Percentiles rank a stretch among this genome's conserved stretches.
Conservation (phyloP, 345 rosid species). For the Eucalyptus sp. region DNA sequence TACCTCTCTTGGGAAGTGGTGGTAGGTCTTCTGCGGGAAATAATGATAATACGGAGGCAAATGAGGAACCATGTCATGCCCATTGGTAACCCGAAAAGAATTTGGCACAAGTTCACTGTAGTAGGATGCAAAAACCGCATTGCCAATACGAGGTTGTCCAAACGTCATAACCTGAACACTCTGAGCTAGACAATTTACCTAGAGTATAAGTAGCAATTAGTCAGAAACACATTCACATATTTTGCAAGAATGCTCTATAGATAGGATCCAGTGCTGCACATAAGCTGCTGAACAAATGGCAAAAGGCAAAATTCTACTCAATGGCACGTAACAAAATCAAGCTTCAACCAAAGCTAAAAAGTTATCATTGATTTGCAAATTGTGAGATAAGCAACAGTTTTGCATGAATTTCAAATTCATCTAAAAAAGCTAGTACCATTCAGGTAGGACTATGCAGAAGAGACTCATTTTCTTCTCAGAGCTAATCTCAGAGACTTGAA, state of each 20-base stretch:
- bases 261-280: neutral
- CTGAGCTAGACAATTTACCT: conserved; percentile 60
- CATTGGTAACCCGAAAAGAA: conserved; percentile 66
- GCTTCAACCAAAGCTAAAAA: neutral
- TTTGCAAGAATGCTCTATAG: neutral
- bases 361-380: neutral
- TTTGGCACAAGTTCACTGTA: conserved; percentile 61
- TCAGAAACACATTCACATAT: neutral
- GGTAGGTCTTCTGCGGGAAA: conserved; percentile 87
- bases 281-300: neutral
- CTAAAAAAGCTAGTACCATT: neutral
- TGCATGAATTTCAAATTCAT: neutral
- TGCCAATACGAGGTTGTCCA: conserved; percentile 98
- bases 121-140: conserved; percentile 72
- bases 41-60: conserved; percentile 70
- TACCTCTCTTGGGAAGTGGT: conserved; percentile 97
- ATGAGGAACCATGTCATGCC: conserved; percentile 86
- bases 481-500: neutral
- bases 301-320: neutral
- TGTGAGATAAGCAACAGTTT: neutral
- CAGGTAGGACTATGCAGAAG: neutral
- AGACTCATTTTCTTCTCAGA: neutral
- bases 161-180: conserved; percentile 72
- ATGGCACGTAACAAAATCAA: neutral
- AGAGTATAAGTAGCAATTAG: neutral